These are phyloP conservation scores for Aspergillus melleus DNA, from an alignment of 2,329 filamentous ascomycete genomes.

Conservation along the genomic window DNA sequence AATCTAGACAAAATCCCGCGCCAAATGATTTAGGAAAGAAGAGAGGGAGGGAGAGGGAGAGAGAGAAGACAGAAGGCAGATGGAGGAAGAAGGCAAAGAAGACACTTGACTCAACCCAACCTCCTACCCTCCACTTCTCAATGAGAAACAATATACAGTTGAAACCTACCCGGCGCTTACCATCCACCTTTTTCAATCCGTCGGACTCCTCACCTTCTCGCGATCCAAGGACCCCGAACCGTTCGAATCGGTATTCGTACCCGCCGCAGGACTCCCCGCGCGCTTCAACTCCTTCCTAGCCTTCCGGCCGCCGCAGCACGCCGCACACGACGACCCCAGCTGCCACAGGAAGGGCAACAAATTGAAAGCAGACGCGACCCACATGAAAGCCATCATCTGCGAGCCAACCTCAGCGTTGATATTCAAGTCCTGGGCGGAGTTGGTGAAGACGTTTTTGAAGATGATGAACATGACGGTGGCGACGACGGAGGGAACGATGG, in stretches of 20 bases:
- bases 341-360: slow-evolving; percentile 73
- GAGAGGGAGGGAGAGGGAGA: too few species aligned
- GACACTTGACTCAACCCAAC: neutral
- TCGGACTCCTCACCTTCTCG: neutral
- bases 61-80: too few species aligned
- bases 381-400: slow-evolving; percentile 86
- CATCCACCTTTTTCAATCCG: too few species aligned
- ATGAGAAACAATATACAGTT: neutral
- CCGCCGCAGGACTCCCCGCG: neutral
- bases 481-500: slow-evolving; percentile 69
- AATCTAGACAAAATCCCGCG: neutral
- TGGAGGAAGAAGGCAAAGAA: too few species aligned
- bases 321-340: slow-evolving; percentile 73
- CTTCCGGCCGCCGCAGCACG: slow-evolving; percentile 44
- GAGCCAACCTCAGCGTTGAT: slow-evolving; percentile 69
- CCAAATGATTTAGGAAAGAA: neutral
- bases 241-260: slow-evolving; percentile 12
- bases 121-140: neutral
- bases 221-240: neutral
- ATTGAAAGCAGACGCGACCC: slow-evolving; percentile 70
- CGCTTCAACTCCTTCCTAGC: slow-evolving; percentile 35
- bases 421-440: slow-evolving; percentile 69
- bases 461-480: slow-evolving; percentile 82
- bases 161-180: too few species aligned
- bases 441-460: slow-evolving; percentile 73